Conservation (phyloP, 129 eudicot genomes). For the Calendula officinalis region DNA sequence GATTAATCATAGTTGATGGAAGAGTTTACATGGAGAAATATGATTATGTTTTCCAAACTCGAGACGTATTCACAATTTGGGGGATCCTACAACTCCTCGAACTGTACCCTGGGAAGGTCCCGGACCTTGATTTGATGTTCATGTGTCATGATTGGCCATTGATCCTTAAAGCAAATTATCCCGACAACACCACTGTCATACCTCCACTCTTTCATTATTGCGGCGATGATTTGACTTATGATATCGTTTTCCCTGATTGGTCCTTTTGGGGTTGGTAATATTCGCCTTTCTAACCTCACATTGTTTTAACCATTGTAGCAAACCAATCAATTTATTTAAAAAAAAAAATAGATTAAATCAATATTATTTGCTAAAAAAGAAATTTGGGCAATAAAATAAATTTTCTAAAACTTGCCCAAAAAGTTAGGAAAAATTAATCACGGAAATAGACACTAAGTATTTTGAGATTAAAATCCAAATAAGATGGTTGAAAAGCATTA, state of each 20-base stretch:
- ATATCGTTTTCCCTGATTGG: conserved; percentile 92
- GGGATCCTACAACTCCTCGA: conserved; percentile 65
- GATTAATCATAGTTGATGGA: conserved; percentile 59
- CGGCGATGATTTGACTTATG: conserved; percentile 62
- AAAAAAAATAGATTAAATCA: too few relatives aligned
- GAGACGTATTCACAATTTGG: conserved; percentile 72
- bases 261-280: conserved; percentile 90
- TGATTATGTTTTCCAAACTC: conserved; percentile 52
- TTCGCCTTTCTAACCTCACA: neutral
- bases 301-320: too few relatives aligned
- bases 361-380: too few relatives aligned
- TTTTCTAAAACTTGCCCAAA: too few relatives aligned
- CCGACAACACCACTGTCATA: conserved; percentile 49
- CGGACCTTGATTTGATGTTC: conserved; percentile 80
- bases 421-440: too few relatives aligned
- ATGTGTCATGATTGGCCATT: conserved; percentile 71
- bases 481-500: neutral
- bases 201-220: conserved; percentile 63
- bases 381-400: too few relatives aligned
- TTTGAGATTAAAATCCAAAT: too few relatives aligned
- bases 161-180: conserved; percentile 30
- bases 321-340: neutral
- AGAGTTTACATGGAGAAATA: conserved; percentile 63
- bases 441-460: too few relatives aligned
- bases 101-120: conserved; percentile 70